Conservation (phyloP, 345 rosid species). For the Ceriops tagal region DNA sequence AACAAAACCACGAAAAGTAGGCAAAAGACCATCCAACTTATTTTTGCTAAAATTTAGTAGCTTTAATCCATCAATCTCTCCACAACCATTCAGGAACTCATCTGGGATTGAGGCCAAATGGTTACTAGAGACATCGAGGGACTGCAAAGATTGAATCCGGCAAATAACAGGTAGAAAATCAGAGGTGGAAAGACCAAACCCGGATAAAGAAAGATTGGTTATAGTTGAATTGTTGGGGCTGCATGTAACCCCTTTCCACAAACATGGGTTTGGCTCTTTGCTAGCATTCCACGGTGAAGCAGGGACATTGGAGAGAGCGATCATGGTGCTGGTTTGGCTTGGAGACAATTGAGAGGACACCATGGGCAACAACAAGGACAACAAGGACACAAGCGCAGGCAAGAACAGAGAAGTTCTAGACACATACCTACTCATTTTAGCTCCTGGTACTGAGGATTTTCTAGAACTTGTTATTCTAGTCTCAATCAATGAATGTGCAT, state of each 20-base stretch:
- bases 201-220: slow-evolving; percentile 33
- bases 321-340: slow-evolving; percentile 44
- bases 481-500: not conserved
- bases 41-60: slow-evolving; percentile 52
- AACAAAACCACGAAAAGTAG: slow-evolving; percentile 42
- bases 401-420: not conserved
- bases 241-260: slow-evolving; percentile 57
- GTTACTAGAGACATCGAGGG: slow-evolving; percentile 56
- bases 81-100: slow-evolving; percentile 42
- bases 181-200: slow-evolving; percentile 37
- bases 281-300: slow-evolving; percentile 36
- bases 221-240: slow-evolving; percentile 30
- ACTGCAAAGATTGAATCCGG: slow-evolving; percentile 49
- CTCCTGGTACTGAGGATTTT: not conserved
- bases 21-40: slow-evolving; percentile 37
- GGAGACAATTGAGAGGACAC: slow-evolving; percentile 33
- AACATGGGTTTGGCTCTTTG: slow-evolving; percentile 43
- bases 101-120: slow-evolving; percentile 42
- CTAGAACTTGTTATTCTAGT: not conserved
- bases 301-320: slow-evolving; percentile 30
- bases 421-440: slow-evolving; percentile 17
- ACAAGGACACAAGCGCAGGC: slow-evolving; percentile 12
- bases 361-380: slow-evolving; percentile 21
- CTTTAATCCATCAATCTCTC: slow-evolving; percentile 41
- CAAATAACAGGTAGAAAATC: slow-evolving; percentile 43